Conservation (phyloP, 805 yeast genomes). For the Saturnispora zaruensis region DNA sequence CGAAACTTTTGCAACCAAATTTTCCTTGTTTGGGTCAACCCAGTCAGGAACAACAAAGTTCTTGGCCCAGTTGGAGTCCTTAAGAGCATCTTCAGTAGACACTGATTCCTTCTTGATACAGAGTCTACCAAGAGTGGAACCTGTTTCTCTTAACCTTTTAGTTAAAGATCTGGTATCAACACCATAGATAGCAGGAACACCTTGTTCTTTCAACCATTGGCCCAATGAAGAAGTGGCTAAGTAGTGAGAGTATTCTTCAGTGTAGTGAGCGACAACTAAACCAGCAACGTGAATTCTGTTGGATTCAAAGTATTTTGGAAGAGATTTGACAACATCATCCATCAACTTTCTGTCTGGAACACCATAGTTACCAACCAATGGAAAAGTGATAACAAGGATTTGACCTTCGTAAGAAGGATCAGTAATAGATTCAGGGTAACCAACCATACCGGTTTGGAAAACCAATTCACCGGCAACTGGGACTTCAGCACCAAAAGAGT, state of each 20-base stretch:
- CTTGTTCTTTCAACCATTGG: conserved; percentile 85
- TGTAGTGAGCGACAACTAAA: conserved; percentile 91
- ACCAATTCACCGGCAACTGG: conserved; percentile 95
- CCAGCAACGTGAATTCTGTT: conserved; percentile 92
- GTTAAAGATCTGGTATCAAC: conserved; percentile 95
- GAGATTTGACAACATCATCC: conserved; percentile 63
- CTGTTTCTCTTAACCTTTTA: conserved; percentile 83
- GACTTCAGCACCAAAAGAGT: conserved; percentile 90
- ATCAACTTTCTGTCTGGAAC: conserved; percentile 80
- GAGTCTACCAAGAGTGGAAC: conserved; percentile 89
- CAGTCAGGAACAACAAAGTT: conserved; percentile 74
- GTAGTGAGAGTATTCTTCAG: conserved; percentile 91
- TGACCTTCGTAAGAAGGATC: conserved; percentile 98
- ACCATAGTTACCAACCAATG: conserved; percentile 97
- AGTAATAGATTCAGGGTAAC: conserved; percentile 98
- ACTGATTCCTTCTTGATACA: conserved; percentile 42
- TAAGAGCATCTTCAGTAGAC: conserved; percentile 10
- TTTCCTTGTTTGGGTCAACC: conserved; percentile 86
- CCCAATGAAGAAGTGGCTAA: conserved; percentile 90
- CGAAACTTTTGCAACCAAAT: conserved; percentile 89
- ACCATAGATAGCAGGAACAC: conserved; percentile 94
- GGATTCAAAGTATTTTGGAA: conserved; percentile 93
- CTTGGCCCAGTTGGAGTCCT: conserved; percentile 40
- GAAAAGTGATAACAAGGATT: conserved; percentile 93
- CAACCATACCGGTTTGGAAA: conserved; percentile 99